These are phyloP conservation scores for Diutina siamensis DNA, from an alignment of 1,139 yeast species.

Conservation along the genomic window DNA sequence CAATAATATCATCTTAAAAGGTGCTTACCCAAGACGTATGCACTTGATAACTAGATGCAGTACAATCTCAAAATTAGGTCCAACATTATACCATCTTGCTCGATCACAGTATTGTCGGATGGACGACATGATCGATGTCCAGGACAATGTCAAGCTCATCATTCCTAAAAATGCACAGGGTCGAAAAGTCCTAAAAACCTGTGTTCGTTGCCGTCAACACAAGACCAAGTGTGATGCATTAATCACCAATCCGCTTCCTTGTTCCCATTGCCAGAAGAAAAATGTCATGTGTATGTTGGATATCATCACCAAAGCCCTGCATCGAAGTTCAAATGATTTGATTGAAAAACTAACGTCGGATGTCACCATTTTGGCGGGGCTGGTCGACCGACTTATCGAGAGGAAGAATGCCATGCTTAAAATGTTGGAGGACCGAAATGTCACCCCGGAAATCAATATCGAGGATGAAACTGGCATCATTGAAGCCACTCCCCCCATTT, in stretches of 20 bases:
- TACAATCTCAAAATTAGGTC: neutral
- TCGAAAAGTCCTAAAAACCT: conserved; percentile 36
- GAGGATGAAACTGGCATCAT: neutral
- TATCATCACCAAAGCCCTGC: neutral
- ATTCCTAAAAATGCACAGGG: neutral
- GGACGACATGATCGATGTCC: neutral
- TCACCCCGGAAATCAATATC: neutral
- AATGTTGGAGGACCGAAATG: neutral
- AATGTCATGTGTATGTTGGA: conserved; percentile 41
- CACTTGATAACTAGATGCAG: too few species aligned
- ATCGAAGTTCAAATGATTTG: neutral
- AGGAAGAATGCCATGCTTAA: conserved; percentile 1
- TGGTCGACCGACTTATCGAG: conserved; percentile 2
- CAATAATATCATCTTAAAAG: neutral
- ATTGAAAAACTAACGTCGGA: neutral
- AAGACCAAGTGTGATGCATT: conserved; percentile 55
- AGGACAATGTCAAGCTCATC: conserved; percentile 1
- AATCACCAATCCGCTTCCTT: conserved; percentile 39
- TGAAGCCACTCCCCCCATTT: neutral
- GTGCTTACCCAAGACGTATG: neutral
- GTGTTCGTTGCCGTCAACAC: conserved; percentile 52
- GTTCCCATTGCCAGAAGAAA: conserved; percentile 44
- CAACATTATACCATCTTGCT: too few species aligned
- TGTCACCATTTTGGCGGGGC: neutral
- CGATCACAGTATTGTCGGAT: too few species aligned